Evolutionary conservation across 2,329 filamentous ascomycete species (phyloP).

Genomic region (Pseudogymnoascus sp.): DNA sequence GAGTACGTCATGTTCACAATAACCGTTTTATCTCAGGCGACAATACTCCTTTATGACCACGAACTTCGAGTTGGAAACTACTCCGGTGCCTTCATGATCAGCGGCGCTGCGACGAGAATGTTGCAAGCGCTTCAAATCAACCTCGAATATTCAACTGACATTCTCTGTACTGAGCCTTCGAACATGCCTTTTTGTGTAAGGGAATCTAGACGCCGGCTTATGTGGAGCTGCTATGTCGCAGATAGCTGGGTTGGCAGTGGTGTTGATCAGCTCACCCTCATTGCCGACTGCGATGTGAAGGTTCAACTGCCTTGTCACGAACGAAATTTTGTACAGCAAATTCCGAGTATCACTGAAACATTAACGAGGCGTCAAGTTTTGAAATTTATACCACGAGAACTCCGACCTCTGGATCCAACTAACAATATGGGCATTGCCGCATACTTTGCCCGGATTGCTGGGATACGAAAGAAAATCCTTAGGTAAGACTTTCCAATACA

Average conservation of each 20-base stretch:
- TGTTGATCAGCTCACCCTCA: constrained; percentile 25
- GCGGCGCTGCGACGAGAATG: constrained; percentile 25
- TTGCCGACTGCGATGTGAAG: constrained; percentile 25
- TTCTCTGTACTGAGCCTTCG: constrained; percentile 20
- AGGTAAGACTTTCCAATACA: not conserved
- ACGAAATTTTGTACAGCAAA: constrained; percentile 24
- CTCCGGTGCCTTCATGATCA: constrained; percentile 27
- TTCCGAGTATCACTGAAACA: constrained; percentile 25
- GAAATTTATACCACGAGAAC: constrained; percentile 10
- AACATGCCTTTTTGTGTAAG: constrained; percentile 16
- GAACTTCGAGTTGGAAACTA: constrained; percentile 26
- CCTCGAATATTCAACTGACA: constrained; percentile 26
- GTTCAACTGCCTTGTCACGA: constrained; percentile 24
- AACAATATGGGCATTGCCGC: not conserved
- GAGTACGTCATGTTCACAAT: not conserved
- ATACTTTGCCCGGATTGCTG: constrained; percentile 4
- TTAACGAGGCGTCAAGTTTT: constrained; percentile 19
- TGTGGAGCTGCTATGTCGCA: constrained; percentile 28
- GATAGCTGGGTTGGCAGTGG: constrained; percentile 26
- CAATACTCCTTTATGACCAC: constrained; percentile 27
- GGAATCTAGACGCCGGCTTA: constrained; percentile 25
- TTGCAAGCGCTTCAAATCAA: constrained; percentile 28
- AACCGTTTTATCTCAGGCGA: constrained; percentile 16
- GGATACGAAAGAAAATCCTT: constrained; percentile 8
- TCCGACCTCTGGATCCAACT: not conserved